Base-by-base conservation (phyloP, 139 green algal species). In the Micractinium conductrix region DNA sequence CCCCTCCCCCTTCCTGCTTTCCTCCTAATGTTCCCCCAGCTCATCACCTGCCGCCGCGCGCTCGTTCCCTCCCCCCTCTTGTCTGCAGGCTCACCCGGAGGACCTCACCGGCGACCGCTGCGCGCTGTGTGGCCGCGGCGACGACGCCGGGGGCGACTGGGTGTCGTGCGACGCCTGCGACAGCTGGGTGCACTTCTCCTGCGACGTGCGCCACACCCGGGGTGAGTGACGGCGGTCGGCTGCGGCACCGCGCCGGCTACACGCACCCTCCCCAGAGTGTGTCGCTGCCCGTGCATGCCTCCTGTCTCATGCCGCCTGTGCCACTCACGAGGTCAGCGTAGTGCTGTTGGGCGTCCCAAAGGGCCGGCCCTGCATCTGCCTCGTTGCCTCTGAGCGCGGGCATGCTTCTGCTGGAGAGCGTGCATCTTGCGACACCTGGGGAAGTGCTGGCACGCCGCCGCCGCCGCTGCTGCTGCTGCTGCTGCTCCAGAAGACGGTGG, bases 181-280 rank as follows among this genome's bases (percentile, higher is more conserved):
- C 75, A 68, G 55, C 75, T 94, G 91, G 91, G 86, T 92, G 70
- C 92, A 95, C 88, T 93, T 94, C 50, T 87, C 70, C 4, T 95
- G 92, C 80, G 92, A 95, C 74, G 71, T 75, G 68, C 87, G 92
- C 17, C 74, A 84, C 5, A 70, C 85, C 40, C 78, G 91, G 2
- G 81, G 81, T 86, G 81, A 40, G 70, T 19, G 16, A 37, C 21
- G 22, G 48, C 14, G 0, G 5, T 38, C 24, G 42, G 12, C 12
- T 4, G 42, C 9, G 26, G 53, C 19, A 19, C 53, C 7, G 19
- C 8, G 53, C 53, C 53, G 2, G 48, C 48, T 10, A 24, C 48
- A 10, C 48, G 12, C 48, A 58, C 48, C 48, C 48, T 58, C 48
- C 16, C 16, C 48, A 58, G 12, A 58, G 12, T 16, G 12, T 16